Evolutionary conservation across 164 flowering plant species (phyloP).

Genomic region (Platanus orientalis): DNA sequence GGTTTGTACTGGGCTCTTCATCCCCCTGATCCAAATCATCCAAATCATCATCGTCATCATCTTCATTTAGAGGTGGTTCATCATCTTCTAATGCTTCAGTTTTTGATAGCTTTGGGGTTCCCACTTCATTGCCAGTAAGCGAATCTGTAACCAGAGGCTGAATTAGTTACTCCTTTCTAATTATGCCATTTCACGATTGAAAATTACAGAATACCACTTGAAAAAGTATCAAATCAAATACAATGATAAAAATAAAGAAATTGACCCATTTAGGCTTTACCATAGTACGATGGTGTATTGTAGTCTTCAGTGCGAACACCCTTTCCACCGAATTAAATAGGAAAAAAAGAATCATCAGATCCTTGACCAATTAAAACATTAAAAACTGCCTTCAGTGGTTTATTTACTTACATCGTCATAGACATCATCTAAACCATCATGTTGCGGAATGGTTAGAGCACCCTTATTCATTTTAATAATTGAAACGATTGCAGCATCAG

Average conservation of each 20-base stretch:
- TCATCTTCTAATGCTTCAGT: not conserved
- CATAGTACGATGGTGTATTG: constrained; percentile 2
- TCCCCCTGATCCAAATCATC: constrained; percentile 1
- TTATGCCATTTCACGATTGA: not conserved
- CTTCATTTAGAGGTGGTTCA: constrained; percentile 3
- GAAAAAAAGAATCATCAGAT: not conserved
- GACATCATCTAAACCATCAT: constrained; percentile 1
- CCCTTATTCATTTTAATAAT: constrained; percentile 7
- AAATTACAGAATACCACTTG: not conserved
- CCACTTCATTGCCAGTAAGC: constrained; percentile 1
- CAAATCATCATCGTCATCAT: not conserved
- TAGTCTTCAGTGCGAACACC: constrained; percentile 5
- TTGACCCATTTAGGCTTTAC: not conserved
- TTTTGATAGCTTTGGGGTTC: not conserved
- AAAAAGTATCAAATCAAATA: not conserved
- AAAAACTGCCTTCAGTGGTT: not conserved
- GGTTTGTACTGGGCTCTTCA: not conserved
- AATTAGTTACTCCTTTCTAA: not conserved
- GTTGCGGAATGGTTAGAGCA: not conserved
- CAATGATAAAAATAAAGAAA: not conserved
- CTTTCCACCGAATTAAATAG: not conserved
- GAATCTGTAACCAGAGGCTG: not conserved
- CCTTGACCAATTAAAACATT: not conserved
- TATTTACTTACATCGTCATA: not conserved
- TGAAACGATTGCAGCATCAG: constrained; percentile 16